Percentiles rank a stretch among this genome's conserved stretches.
phyloP scores from a whole-genome alignment of 345 rosid species.

The Laguncularia racemosa region DNA sequence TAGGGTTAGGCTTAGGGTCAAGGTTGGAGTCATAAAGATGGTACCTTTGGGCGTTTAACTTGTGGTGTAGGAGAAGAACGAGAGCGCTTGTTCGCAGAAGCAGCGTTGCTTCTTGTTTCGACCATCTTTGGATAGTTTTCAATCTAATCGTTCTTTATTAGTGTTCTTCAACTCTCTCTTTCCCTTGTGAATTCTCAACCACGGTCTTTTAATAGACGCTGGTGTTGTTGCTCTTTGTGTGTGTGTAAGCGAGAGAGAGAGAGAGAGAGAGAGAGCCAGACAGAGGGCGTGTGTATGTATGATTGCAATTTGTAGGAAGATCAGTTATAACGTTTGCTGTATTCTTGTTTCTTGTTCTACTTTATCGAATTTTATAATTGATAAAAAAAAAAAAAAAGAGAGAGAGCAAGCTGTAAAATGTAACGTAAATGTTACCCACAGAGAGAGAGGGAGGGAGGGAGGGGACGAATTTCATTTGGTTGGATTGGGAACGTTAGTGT shows the following conservation, averaged over 20 bases:
- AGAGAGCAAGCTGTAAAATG: no score
- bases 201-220: no score
- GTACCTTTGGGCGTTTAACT: constrained; percentile 72
- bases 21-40: not conserved
- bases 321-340: constrained; percentile 14
- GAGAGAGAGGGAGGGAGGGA: no score
- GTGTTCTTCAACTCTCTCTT: constrained; percentile 18
- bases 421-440: no score
- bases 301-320: constrained; percentile 19
- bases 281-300: constrained; percentile 8
- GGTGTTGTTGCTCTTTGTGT: no score
- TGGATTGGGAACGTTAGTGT: no score
- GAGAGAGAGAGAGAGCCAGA: constrained; percentile 8
- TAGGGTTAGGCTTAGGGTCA: no score
- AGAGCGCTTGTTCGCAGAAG: constrained; percentile 81
- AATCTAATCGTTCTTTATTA: no score
- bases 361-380: no score
- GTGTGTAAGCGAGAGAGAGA: constrained; percentile 8
- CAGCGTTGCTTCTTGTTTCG: constrained; percentile 87
- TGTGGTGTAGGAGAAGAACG: constrained; percentile 35
- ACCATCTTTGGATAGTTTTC: constrained; percentile 44
- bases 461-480: no score
- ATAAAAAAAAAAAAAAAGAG: no score
- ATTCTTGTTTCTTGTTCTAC: constrained; percentile 1
- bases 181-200: no score